These are phyloP conservation scores for Aspergillus proliferans DNA, from an alignment of 2,329 filamentous ascomycete genomes.

Conservation along the genomic window DNA sequence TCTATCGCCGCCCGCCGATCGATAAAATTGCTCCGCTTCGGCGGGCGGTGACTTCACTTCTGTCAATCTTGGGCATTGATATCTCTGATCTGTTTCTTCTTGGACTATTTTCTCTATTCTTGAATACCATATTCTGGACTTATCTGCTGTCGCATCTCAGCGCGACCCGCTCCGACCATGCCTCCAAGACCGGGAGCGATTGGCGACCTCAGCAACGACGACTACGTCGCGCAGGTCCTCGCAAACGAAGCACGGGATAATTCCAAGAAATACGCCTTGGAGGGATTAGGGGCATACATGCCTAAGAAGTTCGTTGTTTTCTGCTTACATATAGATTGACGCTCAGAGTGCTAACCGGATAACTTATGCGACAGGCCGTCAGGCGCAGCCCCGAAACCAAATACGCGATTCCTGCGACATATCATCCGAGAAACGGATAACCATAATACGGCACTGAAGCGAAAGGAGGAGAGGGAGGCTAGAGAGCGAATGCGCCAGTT, in stretches of 20 bases:
- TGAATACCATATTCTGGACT: neutral
- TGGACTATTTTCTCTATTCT: neutral
- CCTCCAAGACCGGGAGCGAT: conserved; percentile 23
- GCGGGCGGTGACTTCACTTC: conserved; percentile 10
- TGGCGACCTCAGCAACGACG: conserved; percentile 42
- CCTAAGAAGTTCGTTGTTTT: conserved; percentile 43
- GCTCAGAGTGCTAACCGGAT: neutral
- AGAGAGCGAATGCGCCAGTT: conserved; percentile 62
- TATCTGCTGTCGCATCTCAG: neutral
- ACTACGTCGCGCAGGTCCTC: conserved; percentile 71
- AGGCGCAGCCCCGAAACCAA: conserved; percentile 72
- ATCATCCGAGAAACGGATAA: conserved; percentile 82
- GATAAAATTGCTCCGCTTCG: conserved; percentile 1
- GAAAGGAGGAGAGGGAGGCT: conserved; percentile 76
- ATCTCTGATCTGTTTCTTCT: no score
- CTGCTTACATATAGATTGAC: neutral
- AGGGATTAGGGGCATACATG: conserved; percentile 65
- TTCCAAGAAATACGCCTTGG: conserved; percentile 65
- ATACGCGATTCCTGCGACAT: conserved; percentile 80
- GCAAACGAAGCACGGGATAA: conserved; percentile 70
- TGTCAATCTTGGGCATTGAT: neutral
- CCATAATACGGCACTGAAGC: conserved; percentile 81
- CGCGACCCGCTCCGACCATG: conserved; percentile 17
- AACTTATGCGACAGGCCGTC: conserved; percentile 47
- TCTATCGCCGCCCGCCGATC: conserved; percentile 1